These are phyloP conservation scores for Leersia perrieri DNA, from an alignment of 176 grass and related monocot species.

Conservation along the genomic window DNA sequence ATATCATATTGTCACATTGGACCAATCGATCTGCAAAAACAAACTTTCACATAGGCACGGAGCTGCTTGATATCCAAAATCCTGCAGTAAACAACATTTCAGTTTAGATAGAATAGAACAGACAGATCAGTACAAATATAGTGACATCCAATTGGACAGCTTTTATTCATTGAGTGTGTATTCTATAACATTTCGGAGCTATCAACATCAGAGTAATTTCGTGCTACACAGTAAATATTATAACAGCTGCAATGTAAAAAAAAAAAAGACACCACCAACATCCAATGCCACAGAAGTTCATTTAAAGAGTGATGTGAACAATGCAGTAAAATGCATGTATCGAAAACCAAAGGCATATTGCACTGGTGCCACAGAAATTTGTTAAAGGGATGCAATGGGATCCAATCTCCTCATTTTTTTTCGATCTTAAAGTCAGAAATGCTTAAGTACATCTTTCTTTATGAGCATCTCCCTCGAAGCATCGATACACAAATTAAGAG, in stretches of 20 bases:
- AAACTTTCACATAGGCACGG: background rate
- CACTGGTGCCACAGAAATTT: background rate
- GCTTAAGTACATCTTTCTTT: background rate
- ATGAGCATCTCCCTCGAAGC: background rate
- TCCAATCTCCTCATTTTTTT: background rate
- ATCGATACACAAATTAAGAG: background rate
- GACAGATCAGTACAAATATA: background rate
- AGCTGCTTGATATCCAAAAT: background rate
- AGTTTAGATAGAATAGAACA: background rate
- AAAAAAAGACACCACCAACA: background rate
- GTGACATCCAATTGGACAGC: background rate
- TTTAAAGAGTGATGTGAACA: background rate
- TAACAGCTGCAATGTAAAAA: background rate
- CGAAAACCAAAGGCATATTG: background rate
- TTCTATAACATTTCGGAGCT: too few species aligned
- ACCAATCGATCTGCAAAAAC: background rate
- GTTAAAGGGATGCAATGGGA: background rate
- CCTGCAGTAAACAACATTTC: background rate
- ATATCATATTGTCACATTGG: background rate
- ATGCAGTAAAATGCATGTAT: background rate
- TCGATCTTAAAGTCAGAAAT: background rate
- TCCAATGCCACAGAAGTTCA: too few species aligned
- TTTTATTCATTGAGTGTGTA: background rate
- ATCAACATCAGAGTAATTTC: background rate
- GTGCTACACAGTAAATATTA: background rate